Evolutionary conservation across 2,329 filamentous ascomycete species (phyloP).

Genomic region (Xylaria sp.): DNA sequence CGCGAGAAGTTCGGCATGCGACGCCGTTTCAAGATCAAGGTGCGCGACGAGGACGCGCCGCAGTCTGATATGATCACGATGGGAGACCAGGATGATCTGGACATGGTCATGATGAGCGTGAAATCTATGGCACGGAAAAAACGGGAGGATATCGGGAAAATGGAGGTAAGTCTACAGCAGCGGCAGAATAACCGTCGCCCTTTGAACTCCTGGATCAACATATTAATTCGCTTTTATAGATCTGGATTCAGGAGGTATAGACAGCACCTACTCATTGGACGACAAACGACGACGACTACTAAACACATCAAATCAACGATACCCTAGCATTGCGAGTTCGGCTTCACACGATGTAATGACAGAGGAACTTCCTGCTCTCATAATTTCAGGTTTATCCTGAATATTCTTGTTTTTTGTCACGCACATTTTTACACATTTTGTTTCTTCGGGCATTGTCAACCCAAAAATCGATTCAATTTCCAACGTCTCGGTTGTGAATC

Average conservation of each 20-base stretch:
- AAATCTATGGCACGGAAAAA: slow-evolving; percentile 77
- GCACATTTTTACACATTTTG: slow-evolving; percentile 13
- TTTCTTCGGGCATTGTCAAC: slow-evolving; percentile 12
- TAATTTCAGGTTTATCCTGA: slow-evolving; percentile 31
- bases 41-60: slow-evolving; percentile 79
- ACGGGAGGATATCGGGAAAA: slow-evolving; percentile 84
- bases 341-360: slow-evolving; percentile 48
- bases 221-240: slow-evolving; percentile 51
- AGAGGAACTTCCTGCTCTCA: slow-evolving; percentile 29
- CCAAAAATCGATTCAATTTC: slow-evolving; percentile 4
- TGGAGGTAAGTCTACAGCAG: slow-evolving; percentile 77
- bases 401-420: slow-evolving; percentile 22
- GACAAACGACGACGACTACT: slow-evolving; percentile 16
- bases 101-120: slow-evolving; percentile 80
- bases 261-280: slow-evolving; percentile 44
- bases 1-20: slow-evolving; percentile 86
- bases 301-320: slow-evolving; percentile 46
- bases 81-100: slow-evolving; percentile 94
- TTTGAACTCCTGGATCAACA: background rate
- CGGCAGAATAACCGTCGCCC: background rate
- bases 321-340: slow-evolving; percentile 48
- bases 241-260: slow-evolving; percentile 61
- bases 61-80: slow-evolving; percentile 92
- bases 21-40: slow-evolving; percentile 86
- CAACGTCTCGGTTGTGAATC: background rate